Conservation (phyloP, 768 basidiomycete species). For the Phylloporus rhodoxanthus region DNA sequence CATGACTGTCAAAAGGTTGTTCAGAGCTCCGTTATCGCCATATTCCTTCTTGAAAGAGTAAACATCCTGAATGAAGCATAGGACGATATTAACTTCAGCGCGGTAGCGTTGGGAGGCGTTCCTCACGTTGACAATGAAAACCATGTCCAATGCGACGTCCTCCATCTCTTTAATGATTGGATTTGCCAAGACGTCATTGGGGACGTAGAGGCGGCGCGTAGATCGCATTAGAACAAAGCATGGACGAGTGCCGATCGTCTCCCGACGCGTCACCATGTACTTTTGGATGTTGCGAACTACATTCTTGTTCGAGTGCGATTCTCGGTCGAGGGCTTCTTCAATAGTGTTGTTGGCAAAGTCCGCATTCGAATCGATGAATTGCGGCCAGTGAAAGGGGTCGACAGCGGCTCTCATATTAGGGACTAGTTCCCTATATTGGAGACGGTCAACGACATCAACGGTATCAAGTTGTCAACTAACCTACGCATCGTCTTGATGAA, state of each 20-base stretch:
- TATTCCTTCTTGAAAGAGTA: constrained; percentile 29
- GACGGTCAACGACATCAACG: background rate
- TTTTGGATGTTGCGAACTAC: constrained; percentile 17
- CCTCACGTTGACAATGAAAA: constrained; percentile 24
- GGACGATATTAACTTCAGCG: background rate
- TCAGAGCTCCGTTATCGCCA: constrained; percentile 24
- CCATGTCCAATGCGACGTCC: constrained; percentile 22
- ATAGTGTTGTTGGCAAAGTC: constrained; percentile 18
- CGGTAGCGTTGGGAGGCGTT: background rate
- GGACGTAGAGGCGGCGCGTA: constrained; percentile 21
- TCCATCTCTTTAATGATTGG: constrained; percentile 26
- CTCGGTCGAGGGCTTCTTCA: constrained; percentile 26
- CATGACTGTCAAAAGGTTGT: constrained; percentile 26
- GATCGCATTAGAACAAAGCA: constrained; percentile 28
- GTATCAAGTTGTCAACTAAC: constrained; percentile 8
- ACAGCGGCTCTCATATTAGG: constrained; percentile 20
- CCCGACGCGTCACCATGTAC: constrained; percentile 26
- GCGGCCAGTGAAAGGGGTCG: constrained; percentile 26
- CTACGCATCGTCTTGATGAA: constrained; percentile 22
- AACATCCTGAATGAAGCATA: constrained; percentile 15
- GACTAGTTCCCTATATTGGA: constrained; percentile 17
- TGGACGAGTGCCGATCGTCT: constrained; percentile 26
- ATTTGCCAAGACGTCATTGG: constrained; percentile 18
- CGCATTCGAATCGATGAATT: constrained; percentile 20
- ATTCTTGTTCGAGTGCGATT: constrained; percentile 12